A percentile compares a stretch with the other conserved stretches of the same genome.
Conservation (phyloP, 345 rosid genomes). For the Dipteronia sinensis region DNA sequence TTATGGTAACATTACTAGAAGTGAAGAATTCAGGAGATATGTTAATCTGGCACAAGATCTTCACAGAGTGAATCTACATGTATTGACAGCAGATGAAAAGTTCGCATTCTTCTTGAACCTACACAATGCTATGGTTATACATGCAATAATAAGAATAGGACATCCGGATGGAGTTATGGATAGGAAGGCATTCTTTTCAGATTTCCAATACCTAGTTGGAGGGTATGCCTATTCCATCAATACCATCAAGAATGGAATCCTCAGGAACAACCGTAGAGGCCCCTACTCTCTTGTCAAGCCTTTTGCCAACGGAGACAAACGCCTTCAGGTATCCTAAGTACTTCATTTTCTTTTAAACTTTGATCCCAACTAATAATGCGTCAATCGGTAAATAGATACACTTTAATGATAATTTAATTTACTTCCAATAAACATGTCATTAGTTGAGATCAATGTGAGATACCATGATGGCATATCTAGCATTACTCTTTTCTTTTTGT, state of each 20-base stretch:
- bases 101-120: slow-evolving; percentile 82
- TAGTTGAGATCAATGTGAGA: too few relatives aligned
- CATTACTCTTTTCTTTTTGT: too few relatives aligned
- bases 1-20: slow-evolving; percentile 58
- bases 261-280: slow-evolving; percentile 58
- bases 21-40: slow-evolving; percentile 88
- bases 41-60: slow-evolving; percentile 65
- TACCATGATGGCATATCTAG: too few relatives aligned
- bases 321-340: slow-evolving; percentile 48
- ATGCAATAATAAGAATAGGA: slow-evolving; percentile 73
- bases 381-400: too few relatives aligned
- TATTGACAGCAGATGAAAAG: slow-evolving; percentile 58
- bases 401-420: too few relatives aligned
- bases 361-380: too few relatives aligned
- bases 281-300: slow-evolving; percentile 66
- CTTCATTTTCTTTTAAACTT: too few relatives aligned
- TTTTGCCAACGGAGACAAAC: slow-evolving; percentile 48
- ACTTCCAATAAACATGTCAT: too few relatives aligned
- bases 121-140: slow-evolving; percentile 92
- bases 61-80: slow-evolving; percentile 66
- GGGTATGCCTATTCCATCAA: slow-evolving; percentile 70
- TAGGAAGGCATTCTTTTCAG: slow-evolving; percentile 62
- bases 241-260: slow-evolving; percentile 68
- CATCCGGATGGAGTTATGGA: slow-evolving; percentile 66
- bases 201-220: slow-evolving; percentile 78